Base-by-base conservation (phyloP, 73 alveolate genomes). In the Stentor roeselii region DNA sequence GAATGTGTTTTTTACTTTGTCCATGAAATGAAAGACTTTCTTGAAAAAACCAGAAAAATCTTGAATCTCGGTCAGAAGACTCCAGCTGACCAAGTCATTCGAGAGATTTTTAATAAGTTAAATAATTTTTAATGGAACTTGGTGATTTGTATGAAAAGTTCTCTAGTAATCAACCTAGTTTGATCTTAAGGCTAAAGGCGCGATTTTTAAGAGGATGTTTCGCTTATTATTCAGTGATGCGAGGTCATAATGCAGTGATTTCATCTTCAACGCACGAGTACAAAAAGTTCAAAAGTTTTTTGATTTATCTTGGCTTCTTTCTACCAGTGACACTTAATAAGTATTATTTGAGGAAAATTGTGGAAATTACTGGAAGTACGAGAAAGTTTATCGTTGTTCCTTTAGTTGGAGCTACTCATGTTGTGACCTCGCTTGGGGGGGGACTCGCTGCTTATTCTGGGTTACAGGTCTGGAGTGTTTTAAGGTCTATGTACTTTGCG, bases 201-300 rank as follows among this genome's bases (percentile, higher is more conserved):
- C 80, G 80, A 1, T 67, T 67, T 67, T 11, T 21, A 1, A 36
- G 84, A 37, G 42, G 82, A 27, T 1, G 60, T 21, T 76, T 36
- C 2, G 84, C 84, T 36, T 76, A 76, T 39, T 76, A 30, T 1
- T 76, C 84, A 39, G 84, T 76, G 32, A 27, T 76, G 11, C 32
- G 36, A 0, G 74, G 74, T 2, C n/a, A 37, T 6, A 76, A 76
- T 41, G 60, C 84, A 27, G 84, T 76, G n/a, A 76, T 76, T 31
- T 32, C 60, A 37, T 6, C 75, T 36, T 76, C 84, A 37, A 39
- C 84, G 1, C 84, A 76, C 39, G 84, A 76, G n/a, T 76, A 76
- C 37, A 39, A 34, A 39, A 37, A 39, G 34, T 41, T 76, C 36
- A 76, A 76, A 35, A 67, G 36, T 6, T 37, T 41, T 76, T n/a